Evolutionary conservation across 1,139 yeast species (phyloP).

Genomic region (Candida gigantensis): DNA sequence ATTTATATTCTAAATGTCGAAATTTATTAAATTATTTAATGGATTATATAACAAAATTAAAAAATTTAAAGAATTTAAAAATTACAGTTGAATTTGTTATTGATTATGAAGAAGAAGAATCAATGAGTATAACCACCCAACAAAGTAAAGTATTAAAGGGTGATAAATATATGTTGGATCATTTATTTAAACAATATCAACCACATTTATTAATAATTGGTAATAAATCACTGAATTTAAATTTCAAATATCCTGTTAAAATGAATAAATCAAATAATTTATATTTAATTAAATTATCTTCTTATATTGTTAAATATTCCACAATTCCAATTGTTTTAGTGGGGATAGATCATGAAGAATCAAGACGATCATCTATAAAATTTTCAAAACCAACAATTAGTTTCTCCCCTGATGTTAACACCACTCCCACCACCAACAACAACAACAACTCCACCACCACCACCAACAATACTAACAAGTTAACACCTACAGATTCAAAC

Average conservation of each 20-base stretch:
- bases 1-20: conserved; percentile 41
- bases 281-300: conserved; percentile 38
- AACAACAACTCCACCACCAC: background rate
- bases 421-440: background rate
- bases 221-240: conserved; percentile 41
- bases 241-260: conserved; percentile 45
- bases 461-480: background rate
- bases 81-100: conserved; percentile 57
- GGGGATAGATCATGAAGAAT: conserved; percentile 19
- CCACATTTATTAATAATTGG: conserved; percentile 44
- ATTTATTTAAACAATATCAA: conserved; percentile 42
- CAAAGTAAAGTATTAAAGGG: conserved; percentile 21
- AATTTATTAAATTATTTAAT: conserved; percentile 42
- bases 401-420: no score
- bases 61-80: conserved; percentile 33
- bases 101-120: conserved; percentile 19
- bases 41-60: conserved; percentile 15
- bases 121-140: no score
- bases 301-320: conserved; percentile 43
- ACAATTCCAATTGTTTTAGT: conserved; percentile 43
- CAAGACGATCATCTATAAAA: background rate
- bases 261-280: conserved; percentile 24
- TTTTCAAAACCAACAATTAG: conserved; percentile 7
- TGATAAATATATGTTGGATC: conserved; percentile 37
- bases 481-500: conserved; percentile 1